Base-by-base conservation (phyloP, 352 stramenopile species). In the Achlya hypogyna region DNA sequence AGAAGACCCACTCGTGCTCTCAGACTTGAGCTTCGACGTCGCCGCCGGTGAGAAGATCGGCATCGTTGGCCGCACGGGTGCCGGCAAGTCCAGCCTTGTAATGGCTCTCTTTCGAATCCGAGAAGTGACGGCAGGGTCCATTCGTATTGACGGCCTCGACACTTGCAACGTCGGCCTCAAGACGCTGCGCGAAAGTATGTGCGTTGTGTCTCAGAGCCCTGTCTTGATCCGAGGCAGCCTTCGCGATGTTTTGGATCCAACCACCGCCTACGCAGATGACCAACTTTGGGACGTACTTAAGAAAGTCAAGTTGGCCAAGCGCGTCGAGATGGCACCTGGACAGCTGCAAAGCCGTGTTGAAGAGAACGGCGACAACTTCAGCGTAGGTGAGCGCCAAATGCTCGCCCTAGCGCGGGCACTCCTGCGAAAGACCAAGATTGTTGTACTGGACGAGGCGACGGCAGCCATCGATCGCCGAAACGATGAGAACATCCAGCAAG, bases 361-460 rank as follows among this genome's bases (percentile, higher is more conserved):
- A 56, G 87, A 97, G 63, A 84, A 78, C 27, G 93, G 93, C 20
- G 71, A 53, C 5, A 98, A 98, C 69, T 93, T 93, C 28, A 82
- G 60, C 62, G 80, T 92, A 42, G 93, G 93, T 5, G 83, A 98
- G 72, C 65, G 89, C 5, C 89, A 97, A 72, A 71, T 98, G 8
- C 62, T 98, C 1, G 94, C 84, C 63, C 72, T 98, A 40, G 93
- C 79, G 40, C 70, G 92, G 49, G 89, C 90, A 9, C 72, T 97
- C 34, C 69, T 98, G 3, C 71, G 75, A 8, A 78, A 93, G 32
- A 82, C 84, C 2, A 90, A 90, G 29, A 88, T 97, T 47, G 68
- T 98, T 16, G 72, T 97, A 18, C 62, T 98, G 34, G 91, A 98
- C 72, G 92, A 98, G 73, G 76, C 76, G 9, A 84, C 76, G 29